Evolutionary conservation across 768 basidiomycete species (phyloP).

Genomic region (Leucocoprinus birnbaumii): DNA sequence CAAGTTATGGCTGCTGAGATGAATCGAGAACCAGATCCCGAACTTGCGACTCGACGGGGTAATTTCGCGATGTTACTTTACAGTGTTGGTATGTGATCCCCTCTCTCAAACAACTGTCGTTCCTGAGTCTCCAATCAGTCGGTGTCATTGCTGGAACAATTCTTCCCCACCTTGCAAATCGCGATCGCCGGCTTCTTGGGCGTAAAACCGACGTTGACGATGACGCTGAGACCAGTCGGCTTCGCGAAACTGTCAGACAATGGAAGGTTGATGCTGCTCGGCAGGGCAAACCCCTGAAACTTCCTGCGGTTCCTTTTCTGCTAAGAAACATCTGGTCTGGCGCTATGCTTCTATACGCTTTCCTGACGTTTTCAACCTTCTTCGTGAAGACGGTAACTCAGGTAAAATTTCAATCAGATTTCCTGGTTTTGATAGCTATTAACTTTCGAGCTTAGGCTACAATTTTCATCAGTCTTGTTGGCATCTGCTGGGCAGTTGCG

Average conservation of each 20-base stretch:
- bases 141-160: slow-evolving; percentile 81
- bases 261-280: slow-evolving; percentile 86
- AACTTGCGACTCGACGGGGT: slow-evolving; percentile 81
- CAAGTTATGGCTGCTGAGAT: slow-evolving; percentile 89
- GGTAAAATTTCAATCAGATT: slow-evolving; percentile 30
- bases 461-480: slow-evolving; percentile 77
- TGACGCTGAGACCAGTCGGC: slow-evolving; percentile 68
- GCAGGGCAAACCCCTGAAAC: slow-evolving; percentile 66
- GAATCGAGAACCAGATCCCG: slow-evolving; percentile 71
- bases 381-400: slow-evolving; percentile 79
- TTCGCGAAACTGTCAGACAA: slow-evolving; percentile 66
- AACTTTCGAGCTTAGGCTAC: slow-evolving; percentile 54
- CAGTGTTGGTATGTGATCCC: slow-evolving; percentile 65
- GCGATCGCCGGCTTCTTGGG: slow-evolving; percentile 77
- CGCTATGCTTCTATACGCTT: slow-evolving; percentile 75
- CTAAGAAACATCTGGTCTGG: slow-evolving; percentile 93
- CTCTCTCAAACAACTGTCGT: slow-evolving; percentile 5
- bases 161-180: slow-evolving; percentile 77
- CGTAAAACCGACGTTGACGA: slow-evolving; percentile 71
- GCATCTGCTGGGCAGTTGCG: slow-evolving; percentile 97
- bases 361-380: slow-evolving; percentile 82
- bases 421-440: not conserved
- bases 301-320: slow-evolving; percentile 89
- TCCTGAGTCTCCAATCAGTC: slow-evolving; percentile 43
- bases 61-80: slow-evolving; percentile 89